Evolutionary conservation across 2,329 filamentous ascomycete genomes (phyloP).

Genomic region (Echinosphaeria canescens): DNA sequence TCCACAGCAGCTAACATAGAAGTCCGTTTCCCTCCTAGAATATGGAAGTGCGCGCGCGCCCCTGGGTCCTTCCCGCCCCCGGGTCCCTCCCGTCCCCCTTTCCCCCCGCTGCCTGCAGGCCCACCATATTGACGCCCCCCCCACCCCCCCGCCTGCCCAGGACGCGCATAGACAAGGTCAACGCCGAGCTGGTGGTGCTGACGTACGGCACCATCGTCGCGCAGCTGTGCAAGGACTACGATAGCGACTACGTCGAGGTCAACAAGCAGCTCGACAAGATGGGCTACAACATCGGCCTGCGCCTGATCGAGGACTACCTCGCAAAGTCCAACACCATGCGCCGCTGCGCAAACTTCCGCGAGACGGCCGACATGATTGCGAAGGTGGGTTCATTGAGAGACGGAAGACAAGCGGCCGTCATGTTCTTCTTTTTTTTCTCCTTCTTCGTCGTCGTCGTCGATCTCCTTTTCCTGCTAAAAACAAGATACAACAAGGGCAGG

Average conservation of each 20-base stretch:
- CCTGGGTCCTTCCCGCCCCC: too few relatives aligned
- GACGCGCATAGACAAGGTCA: constrained; percentile 92
- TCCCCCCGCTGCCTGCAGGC: too few relatives aligned
- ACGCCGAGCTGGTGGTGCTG: constrained; percentile 88
- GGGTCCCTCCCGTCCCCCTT: too few relatives aligned
- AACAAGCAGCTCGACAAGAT: constrained; percentile 98
- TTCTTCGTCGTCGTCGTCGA: too few relatives aligned
- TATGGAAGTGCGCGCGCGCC: too few relatives aligned
- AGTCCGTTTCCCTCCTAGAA: too few relatives aligned
- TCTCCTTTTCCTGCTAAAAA: background rate
- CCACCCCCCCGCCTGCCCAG: constrained; percentile 18
- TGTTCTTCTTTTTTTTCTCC: too few relatives aligned
- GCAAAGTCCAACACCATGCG: constrained; percentile 85
- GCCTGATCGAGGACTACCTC: constrained; percentile 91
- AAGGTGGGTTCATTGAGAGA: too few relatives aligned
- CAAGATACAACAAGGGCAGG: constrained; percentile 29
- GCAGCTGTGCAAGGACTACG: constrained; percentile 91
- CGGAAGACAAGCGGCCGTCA: too few relatives aligned
- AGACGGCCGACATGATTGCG: constrained; percentile 92
- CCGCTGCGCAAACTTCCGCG: constrained; percentile 77
- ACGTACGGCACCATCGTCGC: constrained; percentile 97
- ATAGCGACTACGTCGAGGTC: constrained; percentile 82
- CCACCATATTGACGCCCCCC: background rate
- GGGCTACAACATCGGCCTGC: constrained; percentile 95
- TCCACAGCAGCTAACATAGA: too few relatives aligned